A percentile compares a stretch with the other conserved stretches of the same genome.
phyloP scores from a whole-genome alignment of 345 rosid species.

The Euphorbia peplus region DNA sequence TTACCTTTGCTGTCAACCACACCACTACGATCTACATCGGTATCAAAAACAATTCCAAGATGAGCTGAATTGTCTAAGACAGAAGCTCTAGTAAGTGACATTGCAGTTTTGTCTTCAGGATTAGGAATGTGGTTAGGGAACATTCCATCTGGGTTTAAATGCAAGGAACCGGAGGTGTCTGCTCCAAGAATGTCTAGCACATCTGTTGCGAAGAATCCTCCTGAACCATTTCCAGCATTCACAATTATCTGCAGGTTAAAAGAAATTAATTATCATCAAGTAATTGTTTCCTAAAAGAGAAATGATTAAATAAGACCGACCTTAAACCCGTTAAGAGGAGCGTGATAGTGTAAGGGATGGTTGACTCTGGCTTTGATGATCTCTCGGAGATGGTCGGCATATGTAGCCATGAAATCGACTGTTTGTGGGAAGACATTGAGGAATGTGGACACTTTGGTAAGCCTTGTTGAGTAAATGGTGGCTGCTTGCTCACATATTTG shows the following conservation, averaged over 20 bases:
- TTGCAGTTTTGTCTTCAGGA: slow-evolving; percentile 83
- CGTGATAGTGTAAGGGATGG: slow-evolving; percentile 73
- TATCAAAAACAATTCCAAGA: slow-evolving; percentile 95
- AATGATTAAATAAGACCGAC: slow-evolving; percentile 19
- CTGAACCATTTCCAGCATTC: slow-evolving; percentile 91
- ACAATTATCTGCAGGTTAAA: slow-evolving; percentile 66
- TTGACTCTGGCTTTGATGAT: slow-evolving; percentile 73
- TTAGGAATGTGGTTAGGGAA: slow-evolving; percentile 94
- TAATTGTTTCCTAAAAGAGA: no score
- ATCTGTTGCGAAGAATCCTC: slow-evolving; percentile 88
- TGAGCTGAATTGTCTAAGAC: slow-evolving; percentile 71
- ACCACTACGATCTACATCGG: slow-evolving; percentile 91
- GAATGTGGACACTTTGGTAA: slow-evolving; percentile 56
- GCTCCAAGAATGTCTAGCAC: slow-evolving; percentile 90
- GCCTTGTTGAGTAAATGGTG: slow-evolving; percentile 60
- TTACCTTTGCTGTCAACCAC: slow-evolving; percentile 76
- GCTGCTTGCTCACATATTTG: slow-evolving; percentile 76
- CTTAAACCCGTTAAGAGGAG: slow-evolving; percentile 81
- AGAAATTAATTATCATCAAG: no score
- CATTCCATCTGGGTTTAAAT: slow-evolving; percentile 87
- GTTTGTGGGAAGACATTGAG: slow-evolving; percentile 37
- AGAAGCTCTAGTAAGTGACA: slow-evolving; percentile 72
- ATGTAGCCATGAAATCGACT: slow-evolving; percentile 80
- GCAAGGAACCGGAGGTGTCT: slow-evolving; percentile 79
- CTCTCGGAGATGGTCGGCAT: slow-evolving; percentile 59